Percentiles rank a stretch among this genome's conserved stretches.
Conservation (phyloP, 352 stramenopile genomes). For the Globisporangium megalacanthum region DNA sequence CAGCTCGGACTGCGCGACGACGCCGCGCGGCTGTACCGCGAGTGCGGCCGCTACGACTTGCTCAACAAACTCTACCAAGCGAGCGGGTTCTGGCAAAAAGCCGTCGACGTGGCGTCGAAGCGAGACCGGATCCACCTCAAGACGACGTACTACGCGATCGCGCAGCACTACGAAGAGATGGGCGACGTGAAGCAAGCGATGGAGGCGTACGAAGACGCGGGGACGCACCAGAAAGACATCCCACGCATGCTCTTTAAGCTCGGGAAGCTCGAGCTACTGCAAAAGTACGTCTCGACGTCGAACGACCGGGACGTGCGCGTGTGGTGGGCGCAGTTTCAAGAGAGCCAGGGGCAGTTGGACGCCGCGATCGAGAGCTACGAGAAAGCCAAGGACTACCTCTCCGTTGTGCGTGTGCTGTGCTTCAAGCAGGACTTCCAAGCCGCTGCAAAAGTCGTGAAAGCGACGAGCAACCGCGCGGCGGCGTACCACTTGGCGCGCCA, state of each 20-base stretch:
- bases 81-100: slow-evolving; percentile 89
- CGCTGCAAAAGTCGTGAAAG: slow-evolving; percentile 84
- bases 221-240: slow-evolving; percentile 88
- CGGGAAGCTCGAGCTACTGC: slow-evolving; percentile 83
- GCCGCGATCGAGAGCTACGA: slow-evolving; percentile 87
- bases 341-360: slow-evolving; percentile 88
- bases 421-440: slow-evolving; percentile 85
- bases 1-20: slow-evolving; percentile 91
- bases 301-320: slow-evolving; percentile 85
- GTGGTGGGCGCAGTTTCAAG: slow-evolving; percentile 93
- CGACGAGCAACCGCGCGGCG: slow-evolving; percentile 63
- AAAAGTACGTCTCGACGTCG: slow-evolving; percentile 87
- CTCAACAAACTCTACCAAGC: slow-evolving; percentile 91
- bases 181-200: slow-evolving; percentile 88
- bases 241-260: slow-evolving; percentile 91
- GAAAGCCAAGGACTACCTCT: slow-evolving; percentile 83
- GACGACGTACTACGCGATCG: slow-evolving; percentile 86
- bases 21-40: slow-evolving; percentile 86
- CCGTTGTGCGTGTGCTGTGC: slow-evolving; percentile 89
- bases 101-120: slow-evolving; percentile 82
- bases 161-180: slow-evolving; percentile 87
- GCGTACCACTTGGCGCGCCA: slow-evolving; percentile 87
- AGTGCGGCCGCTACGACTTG: slow-evolving; percentile 89
- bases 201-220: slow-evolving; percentile 88
- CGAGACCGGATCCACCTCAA: slow-evolving; percentile 91